Evolutionary conservation across 2,329 filamentous ascomycete genomes (phyloP), one percentile per base, ranked within the genome.

Genomic region (Byssothecium circinans): DNA sequence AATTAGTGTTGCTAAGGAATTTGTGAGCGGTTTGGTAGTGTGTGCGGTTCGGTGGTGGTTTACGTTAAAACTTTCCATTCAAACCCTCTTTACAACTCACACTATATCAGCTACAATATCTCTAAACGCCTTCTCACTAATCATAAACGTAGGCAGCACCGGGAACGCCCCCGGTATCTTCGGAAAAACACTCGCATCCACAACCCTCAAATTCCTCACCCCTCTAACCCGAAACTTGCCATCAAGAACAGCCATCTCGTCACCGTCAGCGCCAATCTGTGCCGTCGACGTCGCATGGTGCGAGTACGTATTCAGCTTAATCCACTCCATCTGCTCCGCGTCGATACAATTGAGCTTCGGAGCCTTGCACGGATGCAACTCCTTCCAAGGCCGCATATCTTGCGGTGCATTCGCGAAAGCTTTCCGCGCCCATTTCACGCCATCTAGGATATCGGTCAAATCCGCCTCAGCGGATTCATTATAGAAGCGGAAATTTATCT

Each of bases 81-180:
- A n/a, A n/a, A n/a, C n/a, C n/a, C n/a, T n/a, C n/a, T n/a, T n/a
- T n/a, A n/a, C n/a, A n/a, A 25, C 10, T 25, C 23, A 25, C 23
- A 6, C 23, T 5, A 48, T 10, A 38, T 50, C 60, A 32, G 51
- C 60, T 14, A 69, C 41, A 77, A 85, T 84, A 5, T 76, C 77
- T 64, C 84, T 81, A 2, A 80, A 78, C 1, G 83, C 83, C 73
- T 85, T 86, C 72, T 86, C 82, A 1, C 74, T 75, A 4, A 81
- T 71, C 65, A 85, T 81, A 54, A 81, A 82, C 0, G 75, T 73
- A 20, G 78, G 74, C 56, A 79, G 82, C 43, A 72, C 78, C 52
- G 37, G 44, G 8, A 44, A 49, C 14, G 41, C 44, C 8, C 81
- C 81, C 1, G 80, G 80, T 20, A 69, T 66, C 34, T 59, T 60